Percentiles rank a stretch among this genome's conserved stretches.
phyloP scores from a whole-genome alignment of 805 yeast genomes.

The Naumovozyma castellii region DNA sequence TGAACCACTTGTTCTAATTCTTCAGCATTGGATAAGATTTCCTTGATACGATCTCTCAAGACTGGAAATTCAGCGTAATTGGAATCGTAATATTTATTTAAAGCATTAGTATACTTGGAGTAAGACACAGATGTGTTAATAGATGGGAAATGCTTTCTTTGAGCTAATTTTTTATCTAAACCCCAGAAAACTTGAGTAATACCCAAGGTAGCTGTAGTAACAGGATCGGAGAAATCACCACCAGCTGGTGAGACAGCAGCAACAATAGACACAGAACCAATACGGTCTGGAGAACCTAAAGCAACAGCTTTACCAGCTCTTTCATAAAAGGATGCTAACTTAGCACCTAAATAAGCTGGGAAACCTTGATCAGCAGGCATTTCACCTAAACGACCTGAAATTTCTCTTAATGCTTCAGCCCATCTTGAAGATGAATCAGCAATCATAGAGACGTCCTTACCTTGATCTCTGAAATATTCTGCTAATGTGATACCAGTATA shows the following conservation, averaged over 20 bases:
- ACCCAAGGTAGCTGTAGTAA: constrained; percentile 95
- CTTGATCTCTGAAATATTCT: constrained; percentile 99
- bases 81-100: constrained; percentile 74
- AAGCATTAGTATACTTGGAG: constrained; percentile 87
- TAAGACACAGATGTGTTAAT: constrained; percentile 93
- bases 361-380: constrained; percentile 99
- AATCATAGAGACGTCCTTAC: constrained; percentile 97
- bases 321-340: constrained; percentile 96
- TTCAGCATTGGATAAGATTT: constrained; percentile 92
- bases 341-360: constrained; percentile 99
- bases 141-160: constrained; percentile 99
- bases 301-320: constrained; percentile 97
- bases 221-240: constrained; percentile 99
- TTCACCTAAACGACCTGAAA: constrained; percentile 99
- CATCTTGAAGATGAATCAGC: constrained; percentile 99
- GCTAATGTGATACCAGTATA: constrained; percentile 98
- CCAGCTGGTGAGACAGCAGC: constrained; percentile 99
- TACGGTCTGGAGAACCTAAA: constrained; percentile 91
- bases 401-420: constrained; percentile 99
- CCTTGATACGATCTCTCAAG: constrained; percentile 85
- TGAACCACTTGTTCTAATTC: constrained; percentile 98
- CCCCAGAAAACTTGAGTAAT: constrained; percentile 99
- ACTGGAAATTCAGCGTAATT: constrained; percentile 86
- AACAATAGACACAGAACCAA: constrained; percentile 97
- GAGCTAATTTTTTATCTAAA: constrained; percentile 96